Conservation (phyloP, 192 early-diverging fungal genomes). For the Coemansia sp. region DNA sequence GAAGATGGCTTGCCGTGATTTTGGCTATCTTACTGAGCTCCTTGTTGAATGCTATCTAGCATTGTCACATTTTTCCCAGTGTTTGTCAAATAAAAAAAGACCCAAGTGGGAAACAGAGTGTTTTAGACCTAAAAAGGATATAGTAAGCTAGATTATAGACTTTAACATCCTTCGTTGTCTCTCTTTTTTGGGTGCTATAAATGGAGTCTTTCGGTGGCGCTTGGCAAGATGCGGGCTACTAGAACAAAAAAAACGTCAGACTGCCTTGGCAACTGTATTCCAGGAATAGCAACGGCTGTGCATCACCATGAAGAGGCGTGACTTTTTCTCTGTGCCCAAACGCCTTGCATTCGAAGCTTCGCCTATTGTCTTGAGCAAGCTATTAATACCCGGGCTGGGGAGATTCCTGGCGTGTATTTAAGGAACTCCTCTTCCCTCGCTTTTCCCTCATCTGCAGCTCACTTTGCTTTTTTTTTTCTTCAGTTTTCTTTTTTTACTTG, state of each 20-base stretch:
- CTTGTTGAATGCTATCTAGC: not conserved
- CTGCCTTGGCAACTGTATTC: constrained; percentile 1
- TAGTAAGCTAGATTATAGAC: not conserved
- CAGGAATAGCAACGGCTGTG: constrained; percentile 9
- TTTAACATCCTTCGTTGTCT: not conserved
- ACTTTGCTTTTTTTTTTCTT: constrained; percentile 2
- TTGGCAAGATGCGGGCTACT: constrained; percentile 6
- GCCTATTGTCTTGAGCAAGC: constrained; percentile 10
- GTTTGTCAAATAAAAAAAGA: constrained; percentile 1
- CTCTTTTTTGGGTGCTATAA: not conserved
- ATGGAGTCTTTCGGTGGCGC: not conserved
- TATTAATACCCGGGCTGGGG: constrained; percentile 8
- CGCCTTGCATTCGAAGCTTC: constrained; percentile 8
- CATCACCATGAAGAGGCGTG: not conserved
- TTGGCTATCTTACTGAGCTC: not conserved
- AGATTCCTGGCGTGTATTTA: constrained; percentile 4
- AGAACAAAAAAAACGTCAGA: not conserved
- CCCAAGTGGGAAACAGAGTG: not conserved
- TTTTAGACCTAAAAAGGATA: not conserved
- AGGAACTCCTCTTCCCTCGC: not conserved
- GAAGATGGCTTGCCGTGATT: not conserved
- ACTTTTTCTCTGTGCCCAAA: not conserved
- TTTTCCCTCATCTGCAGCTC: constrained; percentile 10
- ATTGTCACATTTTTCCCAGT: not conserved
- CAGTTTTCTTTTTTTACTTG: constrained; percentile 7